Base-by-base conservation (phyloP, 352 stramenopile genomes). In the Phytopythium delawarense region DNA sequence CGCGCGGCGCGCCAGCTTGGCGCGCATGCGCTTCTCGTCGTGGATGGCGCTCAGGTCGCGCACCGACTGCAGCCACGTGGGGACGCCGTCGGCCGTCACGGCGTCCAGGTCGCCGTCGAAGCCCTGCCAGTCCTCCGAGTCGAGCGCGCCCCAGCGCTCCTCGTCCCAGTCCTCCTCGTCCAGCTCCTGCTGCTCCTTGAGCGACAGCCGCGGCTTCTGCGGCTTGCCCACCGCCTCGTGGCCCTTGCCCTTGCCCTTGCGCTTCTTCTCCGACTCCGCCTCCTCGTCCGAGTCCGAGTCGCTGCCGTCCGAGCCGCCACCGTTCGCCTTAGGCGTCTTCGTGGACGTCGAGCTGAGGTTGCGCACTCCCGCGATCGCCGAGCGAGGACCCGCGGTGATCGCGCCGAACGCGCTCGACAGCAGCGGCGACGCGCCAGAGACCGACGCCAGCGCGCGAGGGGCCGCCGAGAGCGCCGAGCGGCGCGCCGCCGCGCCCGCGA, bases 11-110 rank as follows among this genome's bases (percentile, higher is more conserved):
- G 76, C 78, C 35, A 83, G 69, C 72, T 93, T 91, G 61, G 75
- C 81, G 49, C 81, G 83, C 60, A 78, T 78, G 48, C 76, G 77
- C 42, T 88, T 85, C 63, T 91, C 79, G 48, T 88, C 59, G 58
- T 85, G 72, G 44, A 90, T 79, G 39, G 58, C 78, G 35, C 76
- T 73, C 62, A 93, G 76, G 64, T 91, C 78, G 56, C 86, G 86
- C 56, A 92, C 79, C 0, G 86, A 90, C 70, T 92, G 75, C 57
- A 94, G 75, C 86, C 86, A 94, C 66, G 69, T 89, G 25, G 86
- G 84, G 21, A 91, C 84, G 53, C 86, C 86, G 21, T 93, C 81
- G 20, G 81, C 75, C 2, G 83, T 94, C 67, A 91, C 70, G 25
- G 73, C 84, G 57, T 93, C 86, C 7, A 93, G 67, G 59, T 94